phyloP scores from a whole-genome alignment of 1,284 basidiomycete species.

The Ceratobasidium sp. region DNA sequence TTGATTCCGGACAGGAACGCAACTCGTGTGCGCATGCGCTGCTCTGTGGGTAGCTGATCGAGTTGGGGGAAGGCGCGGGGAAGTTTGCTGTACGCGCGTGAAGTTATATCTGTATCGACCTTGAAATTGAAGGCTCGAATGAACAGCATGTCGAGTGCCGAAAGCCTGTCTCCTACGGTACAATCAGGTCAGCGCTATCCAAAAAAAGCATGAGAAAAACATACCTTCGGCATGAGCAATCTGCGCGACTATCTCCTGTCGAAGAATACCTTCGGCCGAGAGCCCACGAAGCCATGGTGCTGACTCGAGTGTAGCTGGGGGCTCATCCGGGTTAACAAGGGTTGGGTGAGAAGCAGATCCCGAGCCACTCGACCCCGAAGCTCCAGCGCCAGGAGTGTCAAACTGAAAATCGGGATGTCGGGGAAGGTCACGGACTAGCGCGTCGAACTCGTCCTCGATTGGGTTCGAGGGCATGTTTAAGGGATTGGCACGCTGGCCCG shows the following conservation, averaged over 20 bases:
- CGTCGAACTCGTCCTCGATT: background rate
- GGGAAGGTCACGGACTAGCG: background rate
- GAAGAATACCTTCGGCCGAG: background rate
- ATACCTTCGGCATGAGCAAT: background rate
- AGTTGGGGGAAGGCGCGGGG: slow-evolving; percentile 18
- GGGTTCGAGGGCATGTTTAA: background rate
- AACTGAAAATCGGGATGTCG: background rate
- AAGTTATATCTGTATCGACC: slow-evolving; percentile 23
- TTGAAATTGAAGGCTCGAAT: slow-evolving; percentile 33
- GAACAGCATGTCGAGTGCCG: too few species aligned
- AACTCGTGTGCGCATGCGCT: background rate
- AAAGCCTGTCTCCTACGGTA: background rate
- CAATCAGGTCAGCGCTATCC: background rate
- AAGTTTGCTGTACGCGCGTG: slow-evolving; percentile 27
- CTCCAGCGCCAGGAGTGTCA: background rate
- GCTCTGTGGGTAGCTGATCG: background rate
- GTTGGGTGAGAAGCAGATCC: background rate
- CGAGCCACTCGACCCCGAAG: background rate
- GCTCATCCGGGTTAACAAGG: background rate
- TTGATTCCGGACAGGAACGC: slow-evolving; percentile 40
- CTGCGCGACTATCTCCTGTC: background rate
- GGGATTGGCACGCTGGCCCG: background rate
- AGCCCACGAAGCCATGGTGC: slow-evolving; percentile 26
- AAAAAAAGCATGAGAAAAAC: background rate
- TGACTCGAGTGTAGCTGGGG: background rate